These are phyloP conservation scores for Colletotrichum sansevieriae DNA, from an alignment of 2,329 filamentous ascomycete species.

Conservation along the genomic window DNA sequence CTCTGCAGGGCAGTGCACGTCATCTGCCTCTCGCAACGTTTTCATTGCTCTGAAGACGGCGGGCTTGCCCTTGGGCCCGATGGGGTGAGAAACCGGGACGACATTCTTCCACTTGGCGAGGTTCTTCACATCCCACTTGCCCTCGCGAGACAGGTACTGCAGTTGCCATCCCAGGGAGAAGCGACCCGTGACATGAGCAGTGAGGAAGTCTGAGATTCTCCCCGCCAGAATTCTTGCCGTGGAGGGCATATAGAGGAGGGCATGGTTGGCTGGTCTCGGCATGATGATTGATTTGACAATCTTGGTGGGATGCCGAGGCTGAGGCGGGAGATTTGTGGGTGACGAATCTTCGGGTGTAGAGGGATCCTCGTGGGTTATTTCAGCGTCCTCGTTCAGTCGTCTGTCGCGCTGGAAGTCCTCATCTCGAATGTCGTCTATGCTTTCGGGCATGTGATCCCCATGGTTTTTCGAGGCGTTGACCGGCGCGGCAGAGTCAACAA, in stretches of 20 bases:
- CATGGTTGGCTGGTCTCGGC: conserved; percentile 83
- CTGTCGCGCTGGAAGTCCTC: conserved; percentile 52
- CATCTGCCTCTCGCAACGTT: conserved; percentile 90
- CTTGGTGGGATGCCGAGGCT: conserved; percentile 62
- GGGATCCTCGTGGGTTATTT: conserved; percentile 59
- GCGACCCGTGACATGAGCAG: conserved; percentile 79
- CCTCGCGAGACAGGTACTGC: conserved; percentile 86
- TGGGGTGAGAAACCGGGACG: conserved; percentile 80
- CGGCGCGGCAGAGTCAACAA: conserved; percentile 64
- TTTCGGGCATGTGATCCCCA: conserved; percentile 50
- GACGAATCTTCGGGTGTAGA: conserved; percentile 60
- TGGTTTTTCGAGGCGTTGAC: conserved; percentile 53
- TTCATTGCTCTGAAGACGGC: conserved; percentile 88
- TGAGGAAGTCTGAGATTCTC: conserved; percentile 85
- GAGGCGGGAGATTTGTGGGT: conserved; percentile 56
- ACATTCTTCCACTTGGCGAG: conserved; percentile 90
- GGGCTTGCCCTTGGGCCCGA: conserved; percentile 65
- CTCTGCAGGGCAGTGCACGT: conserved; percentile 79
- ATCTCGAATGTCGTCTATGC: conserved; percentile 55
- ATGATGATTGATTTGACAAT: conserved; percentile 78
- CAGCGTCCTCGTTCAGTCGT: conserved; percentile 48
- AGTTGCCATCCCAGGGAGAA: conserved; percentile 92
- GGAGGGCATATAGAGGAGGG: conserved; percentile 83
- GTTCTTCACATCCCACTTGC: conserved; percentile 99
- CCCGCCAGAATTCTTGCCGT: conserved; percentile 83